Conservation (phyloP, 495 filamentous ascomycete species). For the Xylaria bambusicola region DNA sequence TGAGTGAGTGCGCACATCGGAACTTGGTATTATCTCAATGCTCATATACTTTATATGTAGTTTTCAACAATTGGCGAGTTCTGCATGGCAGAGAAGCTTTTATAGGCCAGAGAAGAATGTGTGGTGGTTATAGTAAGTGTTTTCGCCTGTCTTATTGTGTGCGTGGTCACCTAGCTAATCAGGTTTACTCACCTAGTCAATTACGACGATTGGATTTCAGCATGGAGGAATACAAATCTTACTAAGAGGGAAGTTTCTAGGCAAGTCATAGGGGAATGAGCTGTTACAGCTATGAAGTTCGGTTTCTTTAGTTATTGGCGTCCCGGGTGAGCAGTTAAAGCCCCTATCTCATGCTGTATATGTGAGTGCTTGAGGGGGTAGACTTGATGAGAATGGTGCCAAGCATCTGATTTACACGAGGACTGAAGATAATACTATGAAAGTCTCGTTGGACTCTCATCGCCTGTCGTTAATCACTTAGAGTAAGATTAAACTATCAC, state of each 20-base stretch:
- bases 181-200: constrained; percentile 59
- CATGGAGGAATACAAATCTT: constrained; percentile 70
- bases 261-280: constrained; percentile 32
- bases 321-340: too few species aligned
- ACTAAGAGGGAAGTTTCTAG: constrained; percentile 52
- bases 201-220: constrained; percentile 82
- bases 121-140: constrained; percentile 80
- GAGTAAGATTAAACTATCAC: too few species aligned
- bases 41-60: constrained; percentile 42
- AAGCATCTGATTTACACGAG: too few species aligned
- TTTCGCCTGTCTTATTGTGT: background rate
- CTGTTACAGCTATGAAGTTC: background rate
- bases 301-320: background rate
- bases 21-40: constrained; percentile 1
- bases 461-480: too few species aligned
- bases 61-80: constrained; percentile 96
- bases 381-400: too few species aligned
- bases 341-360: too few species aligned
- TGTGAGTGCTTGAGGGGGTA: too few species aligned
- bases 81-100: constrained; percentile 83
- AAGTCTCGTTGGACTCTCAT: too few species aligned
- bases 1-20: constrained; percentile 57
- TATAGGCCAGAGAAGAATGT: constrained; percentile 80
- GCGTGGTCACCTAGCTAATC: background rate
- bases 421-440: too few species aligned